Base-by-base conservation (phyloP, 805 yeast species). In the Saturnispora sekii region DNA sequence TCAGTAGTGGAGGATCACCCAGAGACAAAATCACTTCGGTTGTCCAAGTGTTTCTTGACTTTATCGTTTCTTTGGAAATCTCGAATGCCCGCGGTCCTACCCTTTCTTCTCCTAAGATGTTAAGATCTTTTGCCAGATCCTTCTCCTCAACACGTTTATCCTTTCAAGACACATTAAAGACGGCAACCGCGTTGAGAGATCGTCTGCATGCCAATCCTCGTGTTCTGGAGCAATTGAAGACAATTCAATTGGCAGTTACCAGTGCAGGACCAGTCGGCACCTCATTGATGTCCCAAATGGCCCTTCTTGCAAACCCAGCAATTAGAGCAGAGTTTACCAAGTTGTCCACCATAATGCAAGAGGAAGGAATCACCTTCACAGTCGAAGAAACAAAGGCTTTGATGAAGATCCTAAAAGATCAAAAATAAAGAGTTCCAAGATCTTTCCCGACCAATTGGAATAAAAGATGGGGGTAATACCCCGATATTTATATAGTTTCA, bases 211-310 rank as follows among this genome's bases (percentile, higher is more conserved):
- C 35, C n/a, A 43, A 43, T 28, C 37, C 33, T 4, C 30, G 26
- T 6, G 45, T 43, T 16, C 26, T 43, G 37, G 36, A 35, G 9
- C 45, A 43, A 12, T 28, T 43, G n/a, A 30, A 37, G 26, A 41
- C 45, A 17, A 41, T 43, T 9, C 45, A 43, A 21, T 17, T 36
- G 10, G 45, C 45, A 9, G 45, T 43, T 8, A 15, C 41, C 12
- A 35, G 37, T 14, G 45, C 41, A 5, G 45, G 45, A 5, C 45
- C 45, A 12, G 38, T 31, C 11, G 38, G 38, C 37, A 32, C 37
- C 31, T 43, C 45, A 6, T 17, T 43, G 7, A 36, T 43, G 40
- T 31, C 45, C 8, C 45, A 43, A 37, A 43, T 43, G 45, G 40
- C 45, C 6, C 33, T 43, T 11, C 10, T 43, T 8, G 28, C 45